Percentiles rank a stretch among this genome's conserved stretches.
Evolutionary conservation across 495 filamentous ascomycete genomes (phyloP).

Genomic region (Hypoxylon subgilvum): DNA sequence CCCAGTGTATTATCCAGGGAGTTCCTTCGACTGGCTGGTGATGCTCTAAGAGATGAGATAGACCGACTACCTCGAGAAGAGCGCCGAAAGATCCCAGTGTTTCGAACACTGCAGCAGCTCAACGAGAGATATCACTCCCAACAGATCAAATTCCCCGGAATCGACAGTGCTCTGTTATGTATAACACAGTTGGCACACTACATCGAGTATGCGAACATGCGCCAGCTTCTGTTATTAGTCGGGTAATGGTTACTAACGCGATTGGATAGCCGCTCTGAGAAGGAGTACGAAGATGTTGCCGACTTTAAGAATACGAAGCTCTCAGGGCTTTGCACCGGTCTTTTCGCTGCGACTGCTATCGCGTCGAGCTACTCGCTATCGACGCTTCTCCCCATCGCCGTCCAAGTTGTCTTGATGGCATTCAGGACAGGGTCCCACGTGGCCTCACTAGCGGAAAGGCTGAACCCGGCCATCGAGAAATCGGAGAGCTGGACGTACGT

Average conservation of each 20-base stretch:
- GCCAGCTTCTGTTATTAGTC: neutral
- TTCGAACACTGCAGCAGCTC: constrained; percentile 72
- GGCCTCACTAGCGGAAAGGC: constrained; percentile 53
- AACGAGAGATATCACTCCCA: constrained; percentile 69
- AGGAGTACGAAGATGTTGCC: constrained; percentile 53
- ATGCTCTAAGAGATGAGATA: constrained; percentile 69
- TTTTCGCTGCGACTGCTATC: constrained; percentile 74
- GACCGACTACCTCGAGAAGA: constrained; percentile 64
- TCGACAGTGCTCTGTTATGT: constrained; percentile 71
- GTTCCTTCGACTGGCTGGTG: constrained; percentile 67
- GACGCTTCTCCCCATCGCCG: constrained; percentile 68
- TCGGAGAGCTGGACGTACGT: constrained; percentile 65
- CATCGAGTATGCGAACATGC: constrained; percentile 67
- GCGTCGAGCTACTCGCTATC: constrained; percentile 70
- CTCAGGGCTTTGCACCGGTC: constrained; percentile 73
- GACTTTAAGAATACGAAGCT: constrained; percentile 53
- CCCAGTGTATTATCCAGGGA: constrained; percentile 68
- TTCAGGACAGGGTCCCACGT: constrained; percentile 73
- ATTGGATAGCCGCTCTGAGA: constrained; percentile 50
- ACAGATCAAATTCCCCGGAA: constrained; percentile 62
- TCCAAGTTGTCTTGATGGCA: constrained; percentile 73
- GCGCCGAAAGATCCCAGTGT: constrained; percentile 67
- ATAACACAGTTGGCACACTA: constrained; percentile 76
- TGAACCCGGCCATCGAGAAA: constrained; percentile 55
- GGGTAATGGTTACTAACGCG: constrained; percentile 27